Conservation (phyloP, 805 yeast species). For the Alloascoidea africana region DNA sequence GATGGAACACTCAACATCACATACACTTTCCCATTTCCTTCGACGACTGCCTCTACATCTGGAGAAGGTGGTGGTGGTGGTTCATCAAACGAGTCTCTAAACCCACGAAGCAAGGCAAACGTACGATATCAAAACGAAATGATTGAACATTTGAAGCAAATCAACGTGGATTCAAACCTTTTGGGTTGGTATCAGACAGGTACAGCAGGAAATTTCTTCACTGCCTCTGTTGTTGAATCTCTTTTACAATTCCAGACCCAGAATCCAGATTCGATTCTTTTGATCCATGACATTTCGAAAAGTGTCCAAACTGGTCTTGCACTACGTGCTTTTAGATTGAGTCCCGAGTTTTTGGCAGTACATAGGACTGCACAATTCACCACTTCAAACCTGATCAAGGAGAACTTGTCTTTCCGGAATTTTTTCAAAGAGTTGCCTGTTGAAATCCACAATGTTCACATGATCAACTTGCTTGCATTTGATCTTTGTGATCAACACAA, state of each 20-base stretch:
- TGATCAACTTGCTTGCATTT: conserved; percentile 40
- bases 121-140: conserved; percentile 54
- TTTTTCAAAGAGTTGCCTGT: conserved; percentile 62
- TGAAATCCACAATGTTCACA: conserved; percentile 48
- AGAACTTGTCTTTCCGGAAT: conserved; percentile 46
- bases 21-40: conserved; percentile 56
- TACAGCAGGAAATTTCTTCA: conserved; percentile 52
- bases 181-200: conserved; percentile 76
- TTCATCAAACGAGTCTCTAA: conserved; percentile 36
- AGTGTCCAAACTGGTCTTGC: conserved; percentile 45
- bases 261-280: conserved; percentile 35
- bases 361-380: conserved; percentile 40
- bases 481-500: conserved; percentile 12
- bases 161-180: conserved; percentile 52
- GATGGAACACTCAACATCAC: conserved; percentile 31
- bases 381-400: conserved; percentile 42
- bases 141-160: conserved; percentile 41
- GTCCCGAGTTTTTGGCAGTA: conserved; percentile 41
- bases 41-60: too few relatives aligned
- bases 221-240: conserved; percentile 45
- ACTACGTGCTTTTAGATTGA: conserved; percentile 55
- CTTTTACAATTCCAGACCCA: conserved; percentile 48
- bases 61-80: conserved; percentile 7
- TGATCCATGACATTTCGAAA: conserved; percentile 58
- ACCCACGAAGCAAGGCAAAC: conserved; percentile 47